These are phyloP conservation scores for Herpetomonas tarakana DNA, from an alignment of 208 protist genomes.

Conservation along the genomic window DNA sequence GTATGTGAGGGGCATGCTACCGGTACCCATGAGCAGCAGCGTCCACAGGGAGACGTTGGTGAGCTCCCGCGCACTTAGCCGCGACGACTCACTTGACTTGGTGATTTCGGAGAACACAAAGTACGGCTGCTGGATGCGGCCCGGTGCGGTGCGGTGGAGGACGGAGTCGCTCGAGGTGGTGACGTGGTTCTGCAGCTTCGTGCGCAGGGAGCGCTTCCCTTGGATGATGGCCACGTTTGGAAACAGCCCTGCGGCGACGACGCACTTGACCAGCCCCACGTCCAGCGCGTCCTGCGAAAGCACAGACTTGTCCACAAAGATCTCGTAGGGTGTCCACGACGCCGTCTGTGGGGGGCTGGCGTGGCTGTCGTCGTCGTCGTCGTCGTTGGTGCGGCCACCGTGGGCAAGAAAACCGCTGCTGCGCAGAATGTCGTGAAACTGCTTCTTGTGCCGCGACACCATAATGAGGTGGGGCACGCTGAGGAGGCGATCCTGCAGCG, in stretches of 20 bases:
- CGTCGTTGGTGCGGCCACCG: not conserved
- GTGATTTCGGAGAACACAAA: slow-evolving; percentile 67
- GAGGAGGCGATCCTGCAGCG: slow-evolving; percentile 52
- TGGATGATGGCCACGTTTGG: slow-evolving; percentile 62
- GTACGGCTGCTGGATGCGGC: slow-evolving; percentile 51
- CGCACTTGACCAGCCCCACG: slow-evolving; percentile 65
- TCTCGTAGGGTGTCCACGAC: slow-evolving; percentile 1
- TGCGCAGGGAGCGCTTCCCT: slow-evolving; percentile 44
- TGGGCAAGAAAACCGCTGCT: slow-evolving; percentile 40
- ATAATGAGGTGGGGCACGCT: slow-evolving; percentile 58
- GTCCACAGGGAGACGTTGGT: slow-evolving; percentile 67
- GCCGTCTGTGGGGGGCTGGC: not conserved
- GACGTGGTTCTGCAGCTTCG: slow-evolving; percentile 43
- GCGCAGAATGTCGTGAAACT: slow-evolving; percentile 66
- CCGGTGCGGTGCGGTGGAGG: slow-evolving; percentile 26
- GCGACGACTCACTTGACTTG: slow-evolving; percentile 22
- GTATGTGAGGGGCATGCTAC: slow-evolving; percentile 45
- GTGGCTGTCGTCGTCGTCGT: not conserved
- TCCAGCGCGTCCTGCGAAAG: slow-evolving; percentile 51
- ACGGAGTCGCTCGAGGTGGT: slow-evolving; percentile 38
- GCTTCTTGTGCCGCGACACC: slow-evolving; percentile 61
- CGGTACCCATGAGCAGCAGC: slow-evolving; percentile 59
- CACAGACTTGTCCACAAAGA: slow-evolving; percentile 62
- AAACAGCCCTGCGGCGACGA: slow-evolving; percentile 56
- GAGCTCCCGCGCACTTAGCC: slow-evolving; percentile 36